These are phyloP conservation scores for Umbilicus rupestris DNA, from an alignment of 164 flowering plant species.

Conservation along the genomic window DNA sequence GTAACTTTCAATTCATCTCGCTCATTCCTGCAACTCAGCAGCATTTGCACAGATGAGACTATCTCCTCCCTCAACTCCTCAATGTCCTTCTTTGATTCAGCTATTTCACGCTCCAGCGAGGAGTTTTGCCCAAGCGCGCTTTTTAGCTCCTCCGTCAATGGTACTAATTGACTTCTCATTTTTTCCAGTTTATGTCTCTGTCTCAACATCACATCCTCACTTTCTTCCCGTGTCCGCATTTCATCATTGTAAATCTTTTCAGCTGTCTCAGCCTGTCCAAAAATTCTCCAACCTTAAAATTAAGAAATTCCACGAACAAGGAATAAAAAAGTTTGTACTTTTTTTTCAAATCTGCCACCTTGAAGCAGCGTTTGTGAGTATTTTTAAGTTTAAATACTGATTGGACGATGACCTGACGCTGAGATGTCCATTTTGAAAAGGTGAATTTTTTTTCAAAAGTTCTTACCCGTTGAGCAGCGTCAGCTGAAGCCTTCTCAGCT, in stretches of 20 bases:
- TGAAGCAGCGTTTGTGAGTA: too few relatives aligned
- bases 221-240: conserved; percentile 14
- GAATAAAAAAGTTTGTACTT: background rate
- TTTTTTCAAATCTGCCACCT: too few relatives aligned
- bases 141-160: background rate
- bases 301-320: background rate
- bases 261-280: conserved; percentile 33
- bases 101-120: conserved; percentile 27
- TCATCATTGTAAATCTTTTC: conserved; percentile 33
- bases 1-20: conserved; percentile 47
- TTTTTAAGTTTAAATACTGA: too few relatives aligned
- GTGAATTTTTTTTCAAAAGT: too few relatives aligned
- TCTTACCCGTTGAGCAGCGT: conserved; percentile 5
- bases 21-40: conserved; percentile 20
- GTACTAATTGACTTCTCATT: conserved; percentile 2
- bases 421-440: too few relatives aligned
- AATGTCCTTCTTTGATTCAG: conserved; percentile 23
- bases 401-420: too few relatives aligned
- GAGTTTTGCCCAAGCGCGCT: background rate
- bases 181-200: conserved; percentile 24
- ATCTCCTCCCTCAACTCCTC: conserved; percentile 24
- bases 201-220: conserved; percentile 24
- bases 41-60: background rate
- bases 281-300: background rate
- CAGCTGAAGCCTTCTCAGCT: conserved; percentile 6